Base-by-base conservation (phyloP, 192 early-diverging fungal species). In the Glomus cerebriforme region DNA sequence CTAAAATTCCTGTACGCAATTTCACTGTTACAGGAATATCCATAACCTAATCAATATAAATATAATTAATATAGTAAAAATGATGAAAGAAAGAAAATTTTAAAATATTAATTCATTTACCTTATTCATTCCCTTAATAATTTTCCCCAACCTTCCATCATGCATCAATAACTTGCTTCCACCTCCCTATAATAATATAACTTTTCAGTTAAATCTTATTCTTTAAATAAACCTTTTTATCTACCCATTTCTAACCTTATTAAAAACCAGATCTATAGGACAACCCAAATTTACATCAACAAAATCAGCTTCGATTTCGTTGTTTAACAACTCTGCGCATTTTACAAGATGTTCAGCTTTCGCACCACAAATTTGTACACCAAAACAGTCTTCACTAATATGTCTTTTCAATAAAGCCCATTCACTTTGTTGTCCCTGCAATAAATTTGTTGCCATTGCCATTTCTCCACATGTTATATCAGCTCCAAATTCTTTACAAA, bases 401-500 rank as follows among this genome's bases (percentile, higher is more conserved):
- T 98, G 97, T 1, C 97, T 91, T 67, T 92, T 90, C 39, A 93
- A 82, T 70, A 97, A 85, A 34, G 96, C 92, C 93, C 94, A 93
- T 81, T 97, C 94, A 13, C 86, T 80, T 72, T 90, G 85, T 74
- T 92, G 88, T 10, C 93, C 93, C 47, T 91, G 87, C 8, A 95
- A 78, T 24, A 93, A 78, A 73, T 93, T 93, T 34, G 73, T 49
- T 3, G 92, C 93, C 80, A 91, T 82, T 0, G 94, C 94, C 98
- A 98, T 98, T 84, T 98, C 98, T 45, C 94, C 95, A 79, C 97
- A 98, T 6, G 98, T 99, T 49, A 99, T 94, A 81, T 97, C 97
- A 7, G 93, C 96, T 54, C 98, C 98, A 80, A 93, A 97, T 13
- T 84, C 90, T 83, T 98, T 98, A 85, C 96, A 97, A 31, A 98